Conservation (phyloP, 2,329 filamentous ascomycete genomes). For the Didymella arachidicola region DNA sequence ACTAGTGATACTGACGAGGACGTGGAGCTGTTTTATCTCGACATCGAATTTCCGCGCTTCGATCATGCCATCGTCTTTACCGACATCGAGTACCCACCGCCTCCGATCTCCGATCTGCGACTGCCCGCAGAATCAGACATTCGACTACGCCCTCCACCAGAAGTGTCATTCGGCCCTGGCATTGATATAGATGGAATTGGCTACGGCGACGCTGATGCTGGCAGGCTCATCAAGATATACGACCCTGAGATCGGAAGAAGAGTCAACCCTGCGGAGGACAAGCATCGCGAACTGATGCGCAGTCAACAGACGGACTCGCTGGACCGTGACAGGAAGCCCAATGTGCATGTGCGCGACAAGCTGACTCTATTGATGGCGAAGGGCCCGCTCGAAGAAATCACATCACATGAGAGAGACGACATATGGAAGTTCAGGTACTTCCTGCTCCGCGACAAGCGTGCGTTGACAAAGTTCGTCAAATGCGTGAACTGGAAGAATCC, state of each 20-base stretch:
- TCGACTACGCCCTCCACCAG: constrained; percentile 79
- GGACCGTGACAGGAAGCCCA: constrained; percentile 94
- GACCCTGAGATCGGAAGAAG: constrained; percentile 89
- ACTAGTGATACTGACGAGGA: constrained; percentile 51
- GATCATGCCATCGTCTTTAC: constrained; percentile 96
- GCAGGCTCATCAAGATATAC: constrained; percentile 82
- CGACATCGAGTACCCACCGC: constrained; percentile 88
- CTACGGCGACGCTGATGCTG: constrained; percentile 60
- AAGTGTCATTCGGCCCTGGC: constrained; percentile 88
- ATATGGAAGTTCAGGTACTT: constrained; percentile 98
- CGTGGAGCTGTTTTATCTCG: constrained; percentile 78
- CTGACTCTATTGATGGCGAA: constrained; percentile 91
- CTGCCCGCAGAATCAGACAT: constrained; percentile 69
- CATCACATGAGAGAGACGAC: constrained; percentile 90
- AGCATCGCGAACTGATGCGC: constrained; percentile 89
- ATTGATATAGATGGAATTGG: constrained; percentile 73
- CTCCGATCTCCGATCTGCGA: constrained; percentile 79
- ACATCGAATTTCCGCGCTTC: constrained; percentile 91
- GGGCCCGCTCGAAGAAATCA: constrained; percentile 87
- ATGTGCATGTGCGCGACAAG: constrained; percentile 93
- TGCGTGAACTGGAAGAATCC: constrained; percentile 93
- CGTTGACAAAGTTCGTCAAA: constrained; percentile 96
- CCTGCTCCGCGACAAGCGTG: constrained; percentile 82
- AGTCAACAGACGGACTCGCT: constrained; percentile 93
- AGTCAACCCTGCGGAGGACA: constrained; percentile 94